These are phyloP conservation scores for Parathielavia appendiculata DNA, from an alignment of 495 filamentous ascomycete genomes.

Conservation along the genomic window DNA sequence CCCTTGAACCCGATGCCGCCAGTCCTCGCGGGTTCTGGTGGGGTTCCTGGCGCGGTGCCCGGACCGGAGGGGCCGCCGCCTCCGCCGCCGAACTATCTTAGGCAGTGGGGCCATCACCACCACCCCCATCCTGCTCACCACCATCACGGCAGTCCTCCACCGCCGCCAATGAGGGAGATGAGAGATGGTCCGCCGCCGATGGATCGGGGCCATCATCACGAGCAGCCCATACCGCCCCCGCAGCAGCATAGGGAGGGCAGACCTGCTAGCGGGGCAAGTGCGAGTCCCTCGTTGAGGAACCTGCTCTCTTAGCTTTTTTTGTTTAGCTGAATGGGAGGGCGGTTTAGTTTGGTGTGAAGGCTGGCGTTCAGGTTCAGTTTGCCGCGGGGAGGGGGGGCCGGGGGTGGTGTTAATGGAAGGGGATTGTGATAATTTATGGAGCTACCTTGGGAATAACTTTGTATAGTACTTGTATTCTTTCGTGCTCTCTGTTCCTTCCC, in stretches of 20 bases:
- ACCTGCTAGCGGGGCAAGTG: conserved; percentile 59
- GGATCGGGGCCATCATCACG: conserved; percentile 15
- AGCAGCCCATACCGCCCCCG: conserved; percentile 26
- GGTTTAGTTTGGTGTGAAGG: background rate
- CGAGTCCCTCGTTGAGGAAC: conserved; percentile 71
- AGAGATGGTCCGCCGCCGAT: conserved; percentile 4
- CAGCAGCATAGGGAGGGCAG: conserved; percentile 23
- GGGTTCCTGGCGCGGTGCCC: background rate
- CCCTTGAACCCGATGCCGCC: conserved; percentile 23
- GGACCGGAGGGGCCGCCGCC: conserved; percentile 32
- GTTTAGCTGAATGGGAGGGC: background rate
- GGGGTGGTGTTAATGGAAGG: no score
- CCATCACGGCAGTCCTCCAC: conserved; percentile 36
- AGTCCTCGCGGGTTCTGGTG: background rate
- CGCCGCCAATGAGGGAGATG: conserved; percentile 12
- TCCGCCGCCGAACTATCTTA: conserved; percentile 33
- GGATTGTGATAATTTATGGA: no score
- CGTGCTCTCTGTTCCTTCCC: no score
- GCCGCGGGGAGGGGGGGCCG: no score
- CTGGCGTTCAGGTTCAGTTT: background rate
- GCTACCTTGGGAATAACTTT: no score
- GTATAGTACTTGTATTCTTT: no score
- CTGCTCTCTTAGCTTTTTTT: conserved; percentile 51
- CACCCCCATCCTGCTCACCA: conserved; percentile 4
- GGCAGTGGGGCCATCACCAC: conserved; percentile 25